These are phyloP conservation scores for Chlorella sp. DNA, from an alignment of 139 green algal genomes.

Conservation along the genomic window DNA sequence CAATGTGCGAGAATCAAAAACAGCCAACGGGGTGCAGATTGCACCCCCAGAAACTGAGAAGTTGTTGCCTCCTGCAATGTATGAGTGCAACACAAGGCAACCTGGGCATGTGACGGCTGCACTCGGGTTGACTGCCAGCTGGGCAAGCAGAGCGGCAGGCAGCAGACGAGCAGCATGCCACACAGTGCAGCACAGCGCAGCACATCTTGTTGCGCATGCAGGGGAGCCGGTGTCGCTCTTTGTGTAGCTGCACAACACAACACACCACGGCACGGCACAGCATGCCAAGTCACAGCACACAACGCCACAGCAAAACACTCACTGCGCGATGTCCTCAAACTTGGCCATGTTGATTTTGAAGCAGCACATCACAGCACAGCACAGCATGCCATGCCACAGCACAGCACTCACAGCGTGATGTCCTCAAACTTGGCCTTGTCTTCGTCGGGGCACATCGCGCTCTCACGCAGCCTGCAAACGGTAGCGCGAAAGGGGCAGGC, in stretches of 20 bases:
- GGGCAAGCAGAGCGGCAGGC: too few species aligned
- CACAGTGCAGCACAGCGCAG: too few species aligned
- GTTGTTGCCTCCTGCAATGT: background rate
- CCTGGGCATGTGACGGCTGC: too few species aligned
- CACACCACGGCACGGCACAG: too few species aligned
- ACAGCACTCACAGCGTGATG: conserved; percentile 63
- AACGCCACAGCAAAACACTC: background rate
- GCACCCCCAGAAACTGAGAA: too few species aligned
- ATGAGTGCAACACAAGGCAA: too few species aligned
- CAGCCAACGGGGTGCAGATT: background rate
- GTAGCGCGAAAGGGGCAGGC: background rate
- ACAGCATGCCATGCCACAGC: background rate
- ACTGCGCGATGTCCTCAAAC: conserved; percentile 90
- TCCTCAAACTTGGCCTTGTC: conserved; percentile 93
- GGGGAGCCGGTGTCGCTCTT: too few species aligned
- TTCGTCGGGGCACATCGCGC: conserved; percentile 82
- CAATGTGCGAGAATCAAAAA: too few species aligned
- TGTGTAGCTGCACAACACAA: too few species aligned
- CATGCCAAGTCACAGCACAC: background rate
- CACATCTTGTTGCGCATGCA: too few species aligned
- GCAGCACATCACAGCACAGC: conserved; percentile 49
- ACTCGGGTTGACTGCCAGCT: too few species aligned
- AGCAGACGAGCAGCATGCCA: too few species aligned
- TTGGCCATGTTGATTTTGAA: conserved; percentile 80
- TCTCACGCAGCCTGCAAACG: conserved; percentile 74